A percentile compares a stretch with the other conserved stretches of the same genome.
These are phyloP conservation scores for Smittium mucronatum DNA, from an alignment of 371 early-diverging fungal species.

Conservation along the genomic window DNA sequence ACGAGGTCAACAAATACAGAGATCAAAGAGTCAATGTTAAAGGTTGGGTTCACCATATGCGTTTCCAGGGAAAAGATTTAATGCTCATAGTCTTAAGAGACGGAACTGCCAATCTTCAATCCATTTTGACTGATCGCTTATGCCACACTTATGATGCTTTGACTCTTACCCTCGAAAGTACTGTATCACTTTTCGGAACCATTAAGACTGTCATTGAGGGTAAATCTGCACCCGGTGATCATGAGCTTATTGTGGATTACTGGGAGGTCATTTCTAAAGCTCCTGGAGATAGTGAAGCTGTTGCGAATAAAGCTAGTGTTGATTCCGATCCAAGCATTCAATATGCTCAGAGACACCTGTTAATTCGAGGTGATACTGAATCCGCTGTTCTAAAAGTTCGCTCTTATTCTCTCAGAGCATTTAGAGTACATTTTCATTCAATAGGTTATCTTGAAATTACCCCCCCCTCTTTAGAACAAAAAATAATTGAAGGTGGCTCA, in stretches of 20 bases:
- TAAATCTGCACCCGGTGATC: constrained; percentile 90
- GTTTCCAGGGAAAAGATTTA: constrained; percentile 94
- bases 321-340: constrained; percentile 83
- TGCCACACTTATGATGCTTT: constrained; percentile 91
- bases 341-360: constrained; percentile 92
- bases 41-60: constrained; percentile 94
- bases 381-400: constrained; percentile 86
- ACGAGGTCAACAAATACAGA: constrained; percentile 50
- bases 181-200: constrained; percentile 75
- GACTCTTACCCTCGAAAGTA: constrained; percentile 84
- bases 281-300: constrained; percentile 89
- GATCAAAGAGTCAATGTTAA: constrained; percentile 67
- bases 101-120: constrained; percentile 89
- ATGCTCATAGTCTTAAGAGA: constrained; percentile 89
- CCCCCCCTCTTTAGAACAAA: constrained; percentile 99
- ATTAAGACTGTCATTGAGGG: constrained; percentile 83
- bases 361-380: constrained; percentile 87
- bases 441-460: constrained; percentile 87
- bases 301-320: constrained; percentile 74
- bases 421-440: constrained; percentile 88
- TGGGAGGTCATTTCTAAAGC: constrained; percentile 91
- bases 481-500: constrained; percentile 99
- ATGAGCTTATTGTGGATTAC: constrained; percentile 90
- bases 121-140: constrained; percentile 78
- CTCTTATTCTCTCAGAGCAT: constrained; percentile 72